These are phyloP conservation scores for Nadsonia starkeyi-henricii DNA, from an alignment of 1,139 yeast genomes.

Conservation along the genomic window DNA sequence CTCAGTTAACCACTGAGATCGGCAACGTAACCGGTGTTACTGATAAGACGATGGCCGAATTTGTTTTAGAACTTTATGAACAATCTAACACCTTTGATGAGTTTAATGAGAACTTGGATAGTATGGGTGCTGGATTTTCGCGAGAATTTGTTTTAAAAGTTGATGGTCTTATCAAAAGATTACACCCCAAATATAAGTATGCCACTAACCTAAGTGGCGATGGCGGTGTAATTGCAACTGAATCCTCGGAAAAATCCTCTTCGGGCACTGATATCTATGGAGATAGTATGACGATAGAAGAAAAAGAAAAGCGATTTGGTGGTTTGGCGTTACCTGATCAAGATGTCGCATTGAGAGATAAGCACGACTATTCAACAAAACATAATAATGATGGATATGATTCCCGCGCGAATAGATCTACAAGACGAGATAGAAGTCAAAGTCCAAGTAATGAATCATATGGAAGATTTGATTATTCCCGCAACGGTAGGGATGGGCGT, in stretches of 20 bases:
- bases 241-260: conserved; percentile 1
- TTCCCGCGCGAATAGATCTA: neutral
- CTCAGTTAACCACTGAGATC: conserved; percentile 23
- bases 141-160: conserved; percentile 28
- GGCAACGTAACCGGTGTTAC: conserved; percentile 20
- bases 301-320: conserved; percentile 7
- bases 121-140: conserved; percentile 54
- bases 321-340: conserved; percentile 16
- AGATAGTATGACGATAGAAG: conserved; percentile 4
- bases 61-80: conserved; percentile 36
- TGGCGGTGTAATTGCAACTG: no score
- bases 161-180: conserved; percentile 23
- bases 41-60: conserved; percentile 40
- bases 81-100: conserved; percentile 20
- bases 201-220: conserved; percentile 1
- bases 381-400: neutral
- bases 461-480: neutral
- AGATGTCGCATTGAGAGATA: neutral
- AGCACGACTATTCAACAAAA: neutral
- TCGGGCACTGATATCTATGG: neutral
- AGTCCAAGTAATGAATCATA: neutral
- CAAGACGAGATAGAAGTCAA: conserved; percentile 1
- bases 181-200: conserved; percentile 20
- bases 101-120: conserved; percentile 33
- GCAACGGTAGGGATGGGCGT: neutral